These are phyloP conservation scores for Penicillium bialowiezense DNA, from an alignment of 495 filamentous ascomycete species.

Conservation along the genomic window DNA sequence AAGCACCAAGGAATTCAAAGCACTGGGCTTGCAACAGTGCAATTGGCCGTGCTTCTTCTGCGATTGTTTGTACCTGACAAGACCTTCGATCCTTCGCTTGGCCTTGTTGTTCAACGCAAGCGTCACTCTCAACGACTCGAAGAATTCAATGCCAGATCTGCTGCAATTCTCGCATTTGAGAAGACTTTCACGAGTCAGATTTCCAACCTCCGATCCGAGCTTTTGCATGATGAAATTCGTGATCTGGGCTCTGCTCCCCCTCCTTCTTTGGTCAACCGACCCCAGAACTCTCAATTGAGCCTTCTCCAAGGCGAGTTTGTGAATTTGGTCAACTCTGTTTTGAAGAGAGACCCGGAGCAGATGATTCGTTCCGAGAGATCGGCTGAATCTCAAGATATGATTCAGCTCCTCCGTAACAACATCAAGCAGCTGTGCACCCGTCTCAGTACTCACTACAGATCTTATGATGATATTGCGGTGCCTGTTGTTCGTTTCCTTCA, in stretches of 20 bases:
- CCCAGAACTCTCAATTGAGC: slow-evolving; percentile 60
- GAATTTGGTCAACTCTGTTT: slow-evolving; percentile 66
- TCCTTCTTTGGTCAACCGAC: slow-evolving; percentile 69
- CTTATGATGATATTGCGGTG: slow-evolving; percentile 79
- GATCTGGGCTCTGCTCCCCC: slow-evolving; percentile 60
- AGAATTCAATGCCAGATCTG: slow-evolving; percentile 54
- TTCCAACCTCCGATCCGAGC: slow-evolving; percentile 57
- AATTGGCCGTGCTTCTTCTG: slow-evolving; percentile 49
- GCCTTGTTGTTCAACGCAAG: slow-evolving; percentile 66
- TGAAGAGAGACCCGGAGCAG: slow-evolving; percentile 52
- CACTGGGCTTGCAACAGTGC: slow-evolving; percentile 34
- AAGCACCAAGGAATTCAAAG: slow-evolving; percentile 16
- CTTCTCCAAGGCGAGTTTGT: slow-evolving; percentile 79
- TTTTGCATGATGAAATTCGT: slow-evolving; percentile 57
- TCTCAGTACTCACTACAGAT: slow-evolving; percentile 62
- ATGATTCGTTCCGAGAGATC: slow-evolving; percentile 23
- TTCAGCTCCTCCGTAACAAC: slow-evolving; percentile 66
- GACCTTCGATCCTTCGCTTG: slow-evolving; percentile 80
- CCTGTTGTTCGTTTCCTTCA: slow-evolving; percentile 80
- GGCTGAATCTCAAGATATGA: slow-evolving; percentile 25
- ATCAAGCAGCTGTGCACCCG: slow-evolving; percentile 64
- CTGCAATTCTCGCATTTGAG: slow-evolving; percentile 64
- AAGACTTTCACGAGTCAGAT: slow-evolving; percentile 62
- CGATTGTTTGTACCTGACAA: slow-evolving; percentile 82
- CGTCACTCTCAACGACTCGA: slow-evolving; percentile 56